Percentiles rank a stretch among this genome's conserved stretches.
Conservation (phyloP, 495 filamentous ascomycete species). For the Barbatosphaeria neglecta region DNA sequence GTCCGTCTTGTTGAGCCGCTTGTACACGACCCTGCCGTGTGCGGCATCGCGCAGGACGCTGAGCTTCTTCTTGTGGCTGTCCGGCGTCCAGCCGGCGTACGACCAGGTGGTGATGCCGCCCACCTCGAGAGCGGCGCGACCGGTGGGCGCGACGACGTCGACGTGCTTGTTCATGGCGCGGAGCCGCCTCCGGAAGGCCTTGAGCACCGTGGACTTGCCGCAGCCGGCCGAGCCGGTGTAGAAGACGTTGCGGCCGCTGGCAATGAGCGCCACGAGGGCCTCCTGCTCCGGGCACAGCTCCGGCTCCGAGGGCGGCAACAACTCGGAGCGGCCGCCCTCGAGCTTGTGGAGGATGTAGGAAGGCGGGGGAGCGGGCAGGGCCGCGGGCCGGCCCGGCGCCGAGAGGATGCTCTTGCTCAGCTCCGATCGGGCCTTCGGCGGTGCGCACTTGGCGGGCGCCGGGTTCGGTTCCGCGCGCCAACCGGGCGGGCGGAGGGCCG, state of each 20-base stretch:
- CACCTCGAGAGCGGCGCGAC: slow-evolving; percentile 41
- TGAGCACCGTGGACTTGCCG: slow-evolving; percentile 48
- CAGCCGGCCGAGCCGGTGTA: slow-evolving; percentile 51
- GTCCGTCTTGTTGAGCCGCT: slow-evolving; percentile 24
- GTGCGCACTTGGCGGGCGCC: too few species aligned
- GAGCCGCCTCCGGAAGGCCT: slow-evolving; percentile 30
- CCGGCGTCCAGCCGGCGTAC: slow-evolving; percentile 42
- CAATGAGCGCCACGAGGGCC: slow-evolving; percentile 34
- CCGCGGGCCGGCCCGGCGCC: too few species aligned
- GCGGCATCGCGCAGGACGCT: slow-evolving; percentile 1
- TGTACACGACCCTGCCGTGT: slow-evolving; percentile 1
- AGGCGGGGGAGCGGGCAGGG: too few species aligned
- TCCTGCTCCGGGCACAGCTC: slow-evolving; percentile 34
- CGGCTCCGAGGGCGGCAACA: slow-evolving; percentile 3
- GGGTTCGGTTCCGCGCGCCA: too few species aligned
- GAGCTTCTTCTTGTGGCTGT: slow-evolving; percentile 12
- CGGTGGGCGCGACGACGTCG: slow-evolving; percentile 46
- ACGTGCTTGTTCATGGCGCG: slow-evolving; percentile 20
- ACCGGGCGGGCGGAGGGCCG: too few species aligned
- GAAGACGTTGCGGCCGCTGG: slow-evolving; percentile 43
- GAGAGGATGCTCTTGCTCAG: too few species aligned
- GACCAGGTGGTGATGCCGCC: slow-evolving; percentile 41
- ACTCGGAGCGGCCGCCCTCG: too few species aligned
- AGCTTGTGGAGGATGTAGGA: too few species aligned
- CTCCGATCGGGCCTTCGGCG: too few species aligned